These are phyloP conservation scores for Wickerhamomyces alni DNA, from an alignment of 805 yeast species.

Conservation along the genomic window DNA sequence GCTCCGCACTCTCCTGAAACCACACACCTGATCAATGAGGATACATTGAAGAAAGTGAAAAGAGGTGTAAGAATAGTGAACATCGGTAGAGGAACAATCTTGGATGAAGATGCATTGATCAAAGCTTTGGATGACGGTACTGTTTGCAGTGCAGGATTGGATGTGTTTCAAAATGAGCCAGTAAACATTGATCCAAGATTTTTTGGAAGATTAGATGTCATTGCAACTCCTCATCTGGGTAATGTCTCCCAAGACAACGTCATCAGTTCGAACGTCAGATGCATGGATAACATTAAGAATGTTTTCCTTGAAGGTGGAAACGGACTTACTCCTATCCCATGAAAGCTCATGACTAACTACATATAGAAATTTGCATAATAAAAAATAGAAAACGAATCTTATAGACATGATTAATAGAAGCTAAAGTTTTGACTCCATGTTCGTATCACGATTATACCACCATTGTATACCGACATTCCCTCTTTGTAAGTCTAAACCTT, in stretches of 20 bases:
- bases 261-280: conserved; percentile 42
- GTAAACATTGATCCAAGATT: neutral
- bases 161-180: conserved; percentile 67
- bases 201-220: neutral
- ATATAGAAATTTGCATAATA: too few relatives aligned
- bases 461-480: conserved; percentile 49
- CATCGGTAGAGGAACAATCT: conserved; percentile 68
- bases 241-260: conserved; percentile 58
- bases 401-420: too few relatives aligned
- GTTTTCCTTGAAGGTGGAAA: conserved; percentile 17
- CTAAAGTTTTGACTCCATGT: conserved; percentile 1
- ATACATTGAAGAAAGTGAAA: conserved; percentile 40
- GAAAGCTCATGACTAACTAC: neutral
- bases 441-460: conserved; percentile 46
- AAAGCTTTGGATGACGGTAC: conserved; percentile 55
- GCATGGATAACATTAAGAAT: conserved; percentile 43
- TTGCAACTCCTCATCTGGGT: conserved; percentile 57
- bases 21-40: conserved; percentile 42
- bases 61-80: conserved; percentile 60
- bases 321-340: conserved; percentile 10
- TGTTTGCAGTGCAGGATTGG: conserved; percentile 62
- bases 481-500: conserved; percentile 51
- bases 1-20: conserved; percentile 63
- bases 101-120: conserved; percentile 59
- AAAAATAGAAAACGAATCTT: too few relatives aligned